Percentiles rank a stretch among this genome's conserved stretches.
Conservation (phyloP, 2,329 filamentous ascomycete genomes). For the Colletotrichum coccodes region DNA sequence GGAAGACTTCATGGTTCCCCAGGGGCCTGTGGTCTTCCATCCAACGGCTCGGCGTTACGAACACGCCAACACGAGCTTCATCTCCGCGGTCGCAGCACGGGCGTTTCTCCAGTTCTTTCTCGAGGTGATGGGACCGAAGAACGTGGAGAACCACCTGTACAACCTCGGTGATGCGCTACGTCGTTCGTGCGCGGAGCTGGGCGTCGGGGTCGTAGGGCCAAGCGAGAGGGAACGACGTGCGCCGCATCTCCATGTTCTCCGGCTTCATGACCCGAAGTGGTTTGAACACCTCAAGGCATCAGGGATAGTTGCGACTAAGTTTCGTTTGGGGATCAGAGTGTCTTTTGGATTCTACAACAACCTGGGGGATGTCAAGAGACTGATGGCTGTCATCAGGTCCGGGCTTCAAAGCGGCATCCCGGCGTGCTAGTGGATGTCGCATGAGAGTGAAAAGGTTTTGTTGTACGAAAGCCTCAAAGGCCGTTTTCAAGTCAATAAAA, state of each 20-base stretch:
- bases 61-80: slow-evolving; percentile 42
- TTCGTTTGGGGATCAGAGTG: slow-evolving; percentile 40
- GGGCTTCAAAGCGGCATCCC: neutral
- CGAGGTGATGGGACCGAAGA: slow-evolving; percentile 36
- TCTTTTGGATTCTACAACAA: slow-evolving; percentile 42
- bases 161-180: slow-evolving; percentile 37
- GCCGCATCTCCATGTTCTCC: slow-evolving; percentile 43
- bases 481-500: no score
- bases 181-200: slow-evolving; percentile 33
- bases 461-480: no score
- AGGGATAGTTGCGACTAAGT: slow-evolving; percentile 35
- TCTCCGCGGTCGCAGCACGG: slow-evolving; percentile 36
- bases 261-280: slow-evolving; percentile 37
- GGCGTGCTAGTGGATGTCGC: neutral
- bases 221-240: slow-evolving; percentile 34
- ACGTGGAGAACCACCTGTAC: slow-evolving; percentile 40
- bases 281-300: slow-evolving; percentile 32
- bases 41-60: slow-evolving; percentile 41
- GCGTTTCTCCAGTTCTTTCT: slow-evolving; percentile 41
- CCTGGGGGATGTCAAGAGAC: slow-evolving; percentile 35
- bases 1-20: slow-evolving; percentile 34
- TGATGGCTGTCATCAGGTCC: slow-evolving; percentile 1
- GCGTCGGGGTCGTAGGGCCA: slow-evolving; percentile 38
- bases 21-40: slow-evolving; percentile 35
- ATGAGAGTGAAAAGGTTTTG: neutral